Conservation (phyloP, 1,284 basidiomycete genomes). For the Tremellales sp. region DNA sequence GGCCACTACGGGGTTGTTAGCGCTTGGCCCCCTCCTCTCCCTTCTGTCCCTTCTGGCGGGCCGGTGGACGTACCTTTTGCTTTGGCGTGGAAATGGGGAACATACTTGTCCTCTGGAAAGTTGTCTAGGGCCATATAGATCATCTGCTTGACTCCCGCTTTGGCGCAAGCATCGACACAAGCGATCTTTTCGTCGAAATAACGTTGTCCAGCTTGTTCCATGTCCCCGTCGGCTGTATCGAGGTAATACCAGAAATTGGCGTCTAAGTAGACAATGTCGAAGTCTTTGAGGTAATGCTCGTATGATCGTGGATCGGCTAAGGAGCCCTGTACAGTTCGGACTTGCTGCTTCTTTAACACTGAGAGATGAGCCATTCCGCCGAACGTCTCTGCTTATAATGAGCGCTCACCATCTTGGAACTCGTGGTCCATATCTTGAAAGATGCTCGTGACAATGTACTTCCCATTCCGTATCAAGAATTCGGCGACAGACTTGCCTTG, state of each 20-base stretch:
- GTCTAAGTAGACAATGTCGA: constrained; percentile 21
- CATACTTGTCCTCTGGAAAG: constrained; percentile 9
- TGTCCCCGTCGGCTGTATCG: neutral
- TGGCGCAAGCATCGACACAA: constrained; percentile 21
- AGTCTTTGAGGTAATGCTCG: constrained; percentile 12
- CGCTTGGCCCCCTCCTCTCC: too few species aligned
- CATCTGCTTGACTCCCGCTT: constrained; percentile 29
- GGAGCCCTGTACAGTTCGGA: constrained; percentile 21
- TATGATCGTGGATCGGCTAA: constrained; percentile 23
- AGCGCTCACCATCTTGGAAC: neutral
- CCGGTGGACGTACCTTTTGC: constrained; percentile 17
- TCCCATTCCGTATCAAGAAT: neutral
- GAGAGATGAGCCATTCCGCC: neutral
- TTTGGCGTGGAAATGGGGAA: constrained; percentile 32
- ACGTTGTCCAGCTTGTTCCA: constrained; percentile 2
- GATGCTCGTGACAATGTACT: neutral
- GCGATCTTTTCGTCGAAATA: constrained; percentile 15
- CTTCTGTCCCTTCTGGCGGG: neutral
- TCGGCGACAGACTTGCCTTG: neutral
- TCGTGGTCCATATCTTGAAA: neutral
- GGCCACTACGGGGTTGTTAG: constrained; percentile 16
- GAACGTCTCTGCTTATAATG: too few species aligned
- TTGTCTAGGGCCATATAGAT: constrained; percentile 33
- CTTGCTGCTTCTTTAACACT: constrained; percentile 1
- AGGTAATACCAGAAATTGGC: constrained; percentile 14